Evolutionary conservation across 2,329 filamentous ascomycete species (phyloP).

Genomic region (Fusarium chuoi): DNA sequence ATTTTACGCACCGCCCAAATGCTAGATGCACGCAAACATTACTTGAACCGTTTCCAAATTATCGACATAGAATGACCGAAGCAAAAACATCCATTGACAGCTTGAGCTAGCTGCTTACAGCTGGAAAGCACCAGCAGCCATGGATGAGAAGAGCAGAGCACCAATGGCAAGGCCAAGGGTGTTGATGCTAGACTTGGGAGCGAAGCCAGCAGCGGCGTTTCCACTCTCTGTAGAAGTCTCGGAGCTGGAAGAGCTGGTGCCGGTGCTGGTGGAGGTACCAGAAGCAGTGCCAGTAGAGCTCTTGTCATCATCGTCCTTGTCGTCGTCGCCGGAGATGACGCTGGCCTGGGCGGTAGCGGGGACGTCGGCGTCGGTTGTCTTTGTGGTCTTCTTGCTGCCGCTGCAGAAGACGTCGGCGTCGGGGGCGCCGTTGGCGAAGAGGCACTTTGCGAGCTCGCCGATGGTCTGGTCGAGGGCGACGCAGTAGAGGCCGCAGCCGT

Average conservation of each 20-base stretch:
- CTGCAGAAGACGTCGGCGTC: slow-evolving; percentile 58
- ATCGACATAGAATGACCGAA: slow-evolving; percentile 9
- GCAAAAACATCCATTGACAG: background rate
- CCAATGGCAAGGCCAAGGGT: slow-evolving; percentile 50
- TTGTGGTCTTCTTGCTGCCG: slow-evolving; percentile 46
- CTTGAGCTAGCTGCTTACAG: slow-evolving; percentile 33
- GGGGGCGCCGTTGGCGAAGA: slow-evolving; percentile 52
- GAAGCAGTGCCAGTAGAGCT: slow-evolving; percentile 6
- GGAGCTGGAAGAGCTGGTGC: slow-evolving; percentile 19
- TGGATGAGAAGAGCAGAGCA: slow-evolving; percentile 51
- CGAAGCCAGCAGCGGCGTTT: slow-evolving; percentile 36
- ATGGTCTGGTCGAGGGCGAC: slow-evolving; percentile 48
- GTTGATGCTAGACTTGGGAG: slow-evolving; percentile 42
- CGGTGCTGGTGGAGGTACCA: slow-evolving; percentile 16
- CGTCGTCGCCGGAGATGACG: slow-evolving; percentile 42
- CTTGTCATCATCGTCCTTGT: slow-evolving; percentile 12
- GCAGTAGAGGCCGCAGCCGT: slow-evolving; percentile 63
- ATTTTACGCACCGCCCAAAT: background rate
- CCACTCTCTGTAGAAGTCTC: slow-evolving; percentile 22
- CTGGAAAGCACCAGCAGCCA: slow-evolving; percentile 41
- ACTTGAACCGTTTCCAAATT: slow-evolving; percentile 16
- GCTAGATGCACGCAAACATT: slow-evolving; percentile 14
- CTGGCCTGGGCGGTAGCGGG: slow-evolving; percentile 47
- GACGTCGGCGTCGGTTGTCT: slow-evolving; percentile 42
- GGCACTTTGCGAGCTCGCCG: slow-evolving; percentile 49